Conservation (phyloP, 371 early-diverging fungal genomes). For the Smittium culicis region DNA sequence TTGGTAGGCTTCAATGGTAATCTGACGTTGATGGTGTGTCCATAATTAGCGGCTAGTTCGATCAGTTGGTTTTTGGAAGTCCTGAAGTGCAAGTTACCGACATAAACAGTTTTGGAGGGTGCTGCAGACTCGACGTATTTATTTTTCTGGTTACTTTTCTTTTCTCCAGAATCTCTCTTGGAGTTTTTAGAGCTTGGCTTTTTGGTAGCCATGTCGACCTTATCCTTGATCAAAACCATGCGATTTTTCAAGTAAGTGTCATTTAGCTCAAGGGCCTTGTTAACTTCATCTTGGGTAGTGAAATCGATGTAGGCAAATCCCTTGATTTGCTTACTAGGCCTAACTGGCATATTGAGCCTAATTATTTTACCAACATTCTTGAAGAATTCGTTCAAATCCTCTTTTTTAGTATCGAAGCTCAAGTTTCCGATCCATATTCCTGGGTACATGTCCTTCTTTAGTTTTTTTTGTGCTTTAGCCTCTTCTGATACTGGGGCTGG, state of each 20-base stretch:
- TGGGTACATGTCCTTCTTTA: conserved; percentile 17
- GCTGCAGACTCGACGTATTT: too few relatives aligned
- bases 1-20: too few relatives aligned
- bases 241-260: conserved; percentile 47
- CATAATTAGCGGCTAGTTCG: too few relatives aligned
- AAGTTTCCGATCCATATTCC: conserved; percentile 67
- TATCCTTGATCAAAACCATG: conserved; percentile 49
- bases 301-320: conserved; percentile 64
- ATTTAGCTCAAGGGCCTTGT: conserved; percentile 40
- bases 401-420: conserved; percentile 40
- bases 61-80: too few relatives aligned
- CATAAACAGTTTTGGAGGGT: too few relatives aligned
- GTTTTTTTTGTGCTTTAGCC: conserved; percentile 17
- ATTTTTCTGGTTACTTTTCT: conserved; percentile 19
- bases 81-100: too few relatives aligned
- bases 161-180: conserved; percentile 19
- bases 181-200: conserved; percentile 12
- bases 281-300: conserved; percentile 36
- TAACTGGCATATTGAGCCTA: conserved; percentile 51
- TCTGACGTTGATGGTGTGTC: too few relatives aligned
- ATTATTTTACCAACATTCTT: conserved; percentile 33
- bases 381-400: conserved; percentile 43
- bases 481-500: too few relatives aligned
- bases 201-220: conserved; percentile 43
- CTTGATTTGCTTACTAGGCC: conserved; percentile 32